Percentiles rank a stretch among this genome's conserved stretches.
phyloP scores from a whole-genome alignment of 2,329 filamentous ascomycete genomes.

The Trichophyton verrucosum region DNA sequence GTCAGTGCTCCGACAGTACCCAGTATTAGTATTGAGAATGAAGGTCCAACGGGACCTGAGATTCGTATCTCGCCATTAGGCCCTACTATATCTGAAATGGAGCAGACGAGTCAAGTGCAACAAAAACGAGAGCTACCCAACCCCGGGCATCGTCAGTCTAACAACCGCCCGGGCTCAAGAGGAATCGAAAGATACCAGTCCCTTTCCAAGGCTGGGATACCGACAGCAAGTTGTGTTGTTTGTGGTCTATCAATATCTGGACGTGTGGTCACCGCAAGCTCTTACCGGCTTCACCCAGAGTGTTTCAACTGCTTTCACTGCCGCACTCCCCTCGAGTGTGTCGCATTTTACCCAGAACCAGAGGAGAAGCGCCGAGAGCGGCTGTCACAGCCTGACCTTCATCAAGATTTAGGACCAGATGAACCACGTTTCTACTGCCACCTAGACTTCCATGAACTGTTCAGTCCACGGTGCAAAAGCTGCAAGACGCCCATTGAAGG shows the following conservation, averaged over 20 bases:
- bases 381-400: constrained; percentile 50
- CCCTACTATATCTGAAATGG: constrained; percentile 28
- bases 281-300: constrained; percentile 76
- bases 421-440: constrained; percentile 76
- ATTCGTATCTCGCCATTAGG: constrained; percentile 21
- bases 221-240: constrained; percentile 67
- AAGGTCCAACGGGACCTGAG: constrained; percentile 16
- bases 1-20: constrained; percentile 29
- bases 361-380: constrained; percentile 57
- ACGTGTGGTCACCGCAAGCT: constrained; percentile 73
- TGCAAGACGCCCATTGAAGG: constrained; percentile 95
- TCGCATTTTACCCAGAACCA: constrained; percentile 93
- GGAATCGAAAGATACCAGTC: neutral
- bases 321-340: constrained; percentile 75
- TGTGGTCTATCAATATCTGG: constrained; percentile 78
- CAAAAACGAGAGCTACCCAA: constrained; percentile 15
- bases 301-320: constrained; percentile 89
- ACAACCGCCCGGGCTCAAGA: neutral
- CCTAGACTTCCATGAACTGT: constrained; percentile 95
- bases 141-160: constrained; percentile 7
- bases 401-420: constrained; percentile 46
- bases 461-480: constrained; percentile 83
- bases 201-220: constrained; percentile 23
- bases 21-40: constrained; percentile 22
- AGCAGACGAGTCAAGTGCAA: constrained; percentile 6